A percentile compares a stretch with the other conserved stretches of the same genome.
phyloP scores from a whole-genome alignment of 495 filamentous ascomycete species.

The Recurvomyces mirabilis region DNA sequence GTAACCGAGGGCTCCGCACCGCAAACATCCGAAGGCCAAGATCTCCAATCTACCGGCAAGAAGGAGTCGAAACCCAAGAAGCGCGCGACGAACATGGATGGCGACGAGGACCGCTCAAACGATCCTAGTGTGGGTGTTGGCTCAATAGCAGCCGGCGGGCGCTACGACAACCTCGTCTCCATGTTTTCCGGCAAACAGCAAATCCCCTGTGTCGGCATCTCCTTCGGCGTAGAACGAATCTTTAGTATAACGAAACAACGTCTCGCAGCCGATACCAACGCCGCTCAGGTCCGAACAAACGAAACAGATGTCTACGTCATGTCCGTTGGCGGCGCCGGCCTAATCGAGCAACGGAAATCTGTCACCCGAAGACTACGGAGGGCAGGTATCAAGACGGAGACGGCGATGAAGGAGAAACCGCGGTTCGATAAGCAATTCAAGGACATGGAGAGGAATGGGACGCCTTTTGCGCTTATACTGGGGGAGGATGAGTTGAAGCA shows the following conservation, averaged over 20 bases:
- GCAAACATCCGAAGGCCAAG: conserved; percentile 37
- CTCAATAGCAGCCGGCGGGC: conserved; percentile 77
- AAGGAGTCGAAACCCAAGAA: conserved; percentile 43
- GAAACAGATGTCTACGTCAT: conserved; percentile 86
- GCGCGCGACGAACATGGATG: conserved; percentile 14
- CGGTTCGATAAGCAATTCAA: conserved; percentile 72
- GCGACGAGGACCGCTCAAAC: conserved; percentile 69
- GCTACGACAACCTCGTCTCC: conserved; percentile 86
- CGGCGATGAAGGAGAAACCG: conserved; percentile 67
- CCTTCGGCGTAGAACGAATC: conserved; percentile 90
- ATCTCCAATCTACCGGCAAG: conserved; percentile 37
- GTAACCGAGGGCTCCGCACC: conserved; percentile 75
- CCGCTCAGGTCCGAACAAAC: conserved; percentile 45
- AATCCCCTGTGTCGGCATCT: conserved; percentile 88
- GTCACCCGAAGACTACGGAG: conserved; percentile 64
- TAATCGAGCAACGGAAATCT: conserved; percentile 70
- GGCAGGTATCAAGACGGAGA: conserved; percentile 74
- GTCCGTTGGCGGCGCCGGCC: conserved; percentile 78
- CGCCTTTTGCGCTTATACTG: conserved; percentile 66
- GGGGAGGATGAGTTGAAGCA: conserved; percentile 67
- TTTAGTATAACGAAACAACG: conserved; percentile 79
- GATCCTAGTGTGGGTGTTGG: conserved; percentile 78
- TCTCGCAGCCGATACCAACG: conserved; percentile 44
- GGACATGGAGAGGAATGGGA: conserved; percentile 56
- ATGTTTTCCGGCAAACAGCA: conserved; percentile 80